phyloP scores from a whole-genome alignment of 2,329 filamentous ascomycete species.

The Colletotrichum sp. region DNA sequence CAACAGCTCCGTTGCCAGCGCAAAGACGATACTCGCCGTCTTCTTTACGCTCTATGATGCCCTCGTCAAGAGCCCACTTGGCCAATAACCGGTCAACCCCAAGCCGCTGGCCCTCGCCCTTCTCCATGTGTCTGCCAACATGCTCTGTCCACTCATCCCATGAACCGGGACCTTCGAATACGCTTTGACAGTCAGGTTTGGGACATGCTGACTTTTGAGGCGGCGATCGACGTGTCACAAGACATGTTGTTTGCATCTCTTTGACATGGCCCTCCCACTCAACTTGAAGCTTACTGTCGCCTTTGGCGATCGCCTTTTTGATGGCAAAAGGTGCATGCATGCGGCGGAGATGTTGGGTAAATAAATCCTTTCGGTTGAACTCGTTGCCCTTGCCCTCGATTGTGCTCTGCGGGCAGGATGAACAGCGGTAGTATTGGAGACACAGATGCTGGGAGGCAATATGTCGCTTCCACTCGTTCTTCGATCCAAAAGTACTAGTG shows the following conservation, averaged over 20 bases:
- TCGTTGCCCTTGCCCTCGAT: slow-evolving; percentile 66
- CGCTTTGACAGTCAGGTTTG: slow-evolving; percentile 70
- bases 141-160: slow-evolving; percentile 97
- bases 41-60: slow-evolving; percentile 64
- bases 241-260: slow-evolving; percentile 76
- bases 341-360: slow-evolving; percentile 89
- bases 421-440: slow-evolving; percentile 68
- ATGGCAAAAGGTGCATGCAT: slow-evolving; percentile 84
- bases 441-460: slow-evolving; percentile 89
- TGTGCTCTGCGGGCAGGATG: slow-evolving; percentile 59
- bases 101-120: slow-evolving; percentile 62
- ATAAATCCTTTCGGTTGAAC: slow-evolving; percentile 96
- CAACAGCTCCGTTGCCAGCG: slow-evolving; percentile 41
- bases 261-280: slow-evolving; percentile 72
- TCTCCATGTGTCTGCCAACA: slow-evolving; percentile 87
- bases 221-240: slow-evolving; percentile 70
- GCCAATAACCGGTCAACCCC: slow-evolving; percentile 64
- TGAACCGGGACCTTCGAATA: slow-evolving; percentile 73
- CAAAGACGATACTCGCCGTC: slow-evolving; percentile 63
- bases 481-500: slow-evolving; percentile 82
- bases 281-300: slow-evolving; percentile 61
- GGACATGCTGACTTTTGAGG: slow-evolving; percentile 76
- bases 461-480: slow-evolving; percentile 98
- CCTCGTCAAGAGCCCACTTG: slow-evolving; percentile 67
- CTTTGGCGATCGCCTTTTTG: slow-evolving; percentile 61